These are phyloP conservation scores for Leccinum truebloodii DNA, from an alignment of 768 basidiomycete genomes.

Conservation along the genomic window DNA sequence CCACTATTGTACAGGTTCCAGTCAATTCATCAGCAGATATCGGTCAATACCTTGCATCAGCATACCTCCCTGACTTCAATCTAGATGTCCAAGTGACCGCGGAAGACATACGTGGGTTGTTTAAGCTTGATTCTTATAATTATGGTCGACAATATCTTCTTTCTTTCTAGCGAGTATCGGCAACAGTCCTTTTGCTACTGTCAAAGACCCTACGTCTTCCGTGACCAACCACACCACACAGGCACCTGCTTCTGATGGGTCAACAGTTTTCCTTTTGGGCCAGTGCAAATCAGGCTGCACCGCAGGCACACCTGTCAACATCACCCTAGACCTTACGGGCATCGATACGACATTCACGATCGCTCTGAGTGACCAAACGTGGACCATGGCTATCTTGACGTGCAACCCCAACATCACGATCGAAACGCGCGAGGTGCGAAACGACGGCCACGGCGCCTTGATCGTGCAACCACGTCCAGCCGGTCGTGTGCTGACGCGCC, in stretches of 20 bases:
- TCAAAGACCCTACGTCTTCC: slow-evolving; percentile 8
- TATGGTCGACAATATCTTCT: background rate
- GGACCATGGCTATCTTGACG: slow-evolving; percentile 22
- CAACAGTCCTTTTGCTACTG: background rate
- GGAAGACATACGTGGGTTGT: slow-evolving; percentile 9
- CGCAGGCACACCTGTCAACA: background rate
- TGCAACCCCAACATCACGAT: slow-evolving; percentile 26
- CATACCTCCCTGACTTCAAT: slow-evolving; percentile 17
- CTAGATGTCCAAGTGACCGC: slow-evolving; percentile 17
- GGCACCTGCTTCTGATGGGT: slow-evolving; percentile 19
- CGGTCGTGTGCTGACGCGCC: slow-evolving; percentile 12
- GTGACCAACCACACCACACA: slow-evolving; percentile 28
- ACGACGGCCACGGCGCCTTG: slow-evolving; percentile 18
- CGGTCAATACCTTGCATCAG: slow-evolving; percentile 7
- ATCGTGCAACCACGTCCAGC: slow-evolving; percentile 18
- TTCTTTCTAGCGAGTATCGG: background rate
- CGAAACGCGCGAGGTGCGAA: slow-evolving; percentile 31
- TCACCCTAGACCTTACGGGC: slow-evolving; percentile 16
- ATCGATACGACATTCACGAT: slow-evolving; percentile 16
- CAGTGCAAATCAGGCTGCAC: slow-evolving; percentile 25
- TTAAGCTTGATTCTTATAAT: background rate
- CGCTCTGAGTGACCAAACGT: slow-evolving; percentile 17
- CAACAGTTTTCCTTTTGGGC: slow-evolving; percentile 23
- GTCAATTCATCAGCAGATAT: slow-evolving; percentile 5
- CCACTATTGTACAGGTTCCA: slow-evolving; percentile 12